Evolutionary conservation across 371 early-diverging fungal species (phyloP).

Genomic region (Batrachochytrium dendrobatidis): DNA sequence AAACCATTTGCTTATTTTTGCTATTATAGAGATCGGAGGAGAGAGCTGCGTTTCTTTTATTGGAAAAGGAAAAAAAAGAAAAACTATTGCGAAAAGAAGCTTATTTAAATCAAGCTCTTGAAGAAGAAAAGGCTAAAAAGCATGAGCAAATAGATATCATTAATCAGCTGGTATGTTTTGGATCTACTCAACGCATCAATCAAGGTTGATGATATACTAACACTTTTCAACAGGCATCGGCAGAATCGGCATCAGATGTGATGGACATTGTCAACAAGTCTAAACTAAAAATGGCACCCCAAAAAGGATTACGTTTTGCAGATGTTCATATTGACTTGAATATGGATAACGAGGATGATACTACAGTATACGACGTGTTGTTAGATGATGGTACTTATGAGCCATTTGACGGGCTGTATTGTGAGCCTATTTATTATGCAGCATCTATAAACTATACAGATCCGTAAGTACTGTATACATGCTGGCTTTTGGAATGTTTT

Average conservation of each 20-base stretch:
- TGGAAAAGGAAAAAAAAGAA: slow-evolving; percentile 33
- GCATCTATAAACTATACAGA: background rate
- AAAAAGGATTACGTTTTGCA: too few relatives aligned
- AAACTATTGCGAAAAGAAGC: slow-evolving; percentile 32
- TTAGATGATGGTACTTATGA: background rate
- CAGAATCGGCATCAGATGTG: background rate
- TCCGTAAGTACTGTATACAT: slow-evolving; percentile 2
- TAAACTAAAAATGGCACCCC: slow-evolving; percentile 7
- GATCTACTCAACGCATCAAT: slow-evolving; percentile 8
- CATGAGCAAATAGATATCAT: slow-evolving; percentile 28
- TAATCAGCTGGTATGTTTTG: slow-evolving; percentile 21
- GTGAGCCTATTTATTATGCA: background rate
- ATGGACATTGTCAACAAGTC: slow-evolving; percentile 14
- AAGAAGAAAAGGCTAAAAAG: slow-evolving; percentile 25
- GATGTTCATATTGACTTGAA: background rate
- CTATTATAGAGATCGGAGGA: slow-evolving; percentile 19
- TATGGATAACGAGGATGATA: background rate
- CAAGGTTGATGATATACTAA: background rate
- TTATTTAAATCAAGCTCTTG: slow-evolving; percentile 24
- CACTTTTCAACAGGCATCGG: background rate
- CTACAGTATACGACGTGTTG: background rate
- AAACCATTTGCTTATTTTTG: background rate
- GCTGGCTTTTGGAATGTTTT: background rate
- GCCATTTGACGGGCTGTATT: slow-evolving; percentile 4
- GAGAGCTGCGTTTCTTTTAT: slow-evolving; percentile 14